A percentile compares a stretch with the other conserved stretches of the same genome.
These are phyloP conservation scores for Anthracocystis setariae DNA, from an alignment of 1,284 basidiomycete genomes.

Conservation along the genomic window DNA sequence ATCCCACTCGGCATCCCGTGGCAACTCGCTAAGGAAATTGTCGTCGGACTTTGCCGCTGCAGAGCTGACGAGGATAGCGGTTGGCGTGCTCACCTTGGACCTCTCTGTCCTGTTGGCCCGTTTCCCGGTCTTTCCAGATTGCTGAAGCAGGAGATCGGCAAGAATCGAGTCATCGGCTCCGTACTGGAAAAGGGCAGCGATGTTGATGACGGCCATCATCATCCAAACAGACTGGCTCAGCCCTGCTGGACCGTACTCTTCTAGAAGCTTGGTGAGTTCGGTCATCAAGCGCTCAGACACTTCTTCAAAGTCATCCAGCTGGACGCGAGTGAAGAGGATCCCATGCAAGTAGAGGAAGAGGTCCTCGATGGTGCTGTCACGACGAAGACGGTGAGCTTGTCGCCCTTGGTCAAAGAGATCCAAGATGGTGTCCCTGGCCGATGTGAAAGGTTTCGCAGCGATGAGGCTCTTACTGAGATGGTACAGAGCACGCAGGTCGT, in stretches of 20 bases:
- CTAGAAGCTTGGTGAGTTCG: conserved; percentile 71
- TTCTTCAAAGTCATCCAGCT: conserved; percentile 87
- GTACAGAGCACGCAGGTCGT: conserved; percentile 84
- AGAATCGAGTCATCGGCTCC: conserved; percentile 80
- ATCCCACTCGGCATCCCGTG: conserved; percentile 41
- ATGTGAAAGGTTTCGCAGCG: conserved; percentile 78
- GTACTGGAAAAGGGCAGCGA: conserved; percentile 85
- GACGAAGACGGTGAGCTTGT: conserved; percentile 70
- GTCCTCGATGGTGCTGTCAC: conserved; percentile 81
- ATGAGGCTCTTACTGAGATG: conserved; percentile 89
- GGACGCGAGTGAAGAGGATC: conserved; percentile 92
- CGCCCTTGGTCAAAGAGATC: conserved; percentile 81
- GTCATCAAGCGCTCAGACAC: conserved; percentile 86
- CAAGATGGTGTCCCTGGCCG: conserved; percentile 85
- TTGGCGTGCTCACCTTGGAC: conserved; percentile 69
- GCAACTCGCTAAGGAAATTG: conserved; percentile 40
- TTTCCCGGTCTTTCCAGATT: conserved; percentile 15
- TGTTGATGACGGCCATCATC: conserved; percentile 89
- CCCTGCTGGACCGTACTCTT: conserved; percentile 21
- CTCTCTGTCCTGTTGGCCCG: conserved; percentile 55
- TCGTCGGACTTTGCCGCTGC: conserved; percentile 41
- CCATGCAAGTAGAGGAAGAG: conserved; percentile 92
- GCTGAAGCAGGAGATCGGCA: conserved; percentile 48
- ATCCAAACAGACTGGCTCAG: conserved; percentile 84
- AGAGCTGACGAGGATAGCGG: conserved; percentile 51